Evolutionary conservation across 495 filamentous ascomycete genomes (phyloP).

Genomic region (Tuber microsphaerosporum): DNA sequence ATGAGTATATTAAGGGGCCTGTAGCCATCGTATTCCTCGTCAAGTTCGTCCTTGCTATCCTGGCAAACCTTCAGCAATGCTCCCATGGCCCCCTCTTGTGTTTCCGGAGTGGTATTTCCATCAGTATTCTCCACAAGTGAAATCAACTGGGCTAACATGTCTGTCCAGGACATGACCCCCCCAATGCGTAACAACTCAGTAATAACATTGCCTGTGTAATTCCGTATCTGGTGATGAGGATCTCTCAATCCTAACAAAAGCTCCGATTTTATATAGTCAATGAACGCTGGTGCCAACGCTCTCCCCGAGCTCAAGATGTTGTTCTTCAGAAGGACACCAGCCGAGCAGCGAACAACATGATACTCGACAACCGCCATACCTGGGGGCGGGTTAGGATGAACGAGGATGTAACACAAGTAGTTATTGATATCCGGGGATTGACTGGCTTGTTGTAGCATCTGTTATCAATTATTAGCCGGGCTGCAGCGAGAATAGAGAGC

Average conservation of each 20-base stretch:
- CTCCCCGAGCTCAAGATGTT: slow-evolving; percentile 67
- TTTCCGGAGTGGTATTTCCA: slow-evolving; percentile 58
- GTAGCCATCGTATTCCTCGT: slow-evolving; percentile 77
- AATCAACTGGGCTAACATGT: slow-evolving; percentile 74
- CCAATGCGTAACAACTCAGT: slow-evolving; percentile 85
- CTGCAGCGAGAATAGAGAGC: slow-evolving; percentile 17
- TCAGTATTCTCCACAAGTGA: slow-evolving; percentile 54
- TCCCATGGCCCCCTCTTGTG: slow-evolving; percentile 89
- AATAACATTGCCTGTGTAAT: slow-evolving; percentile 83
- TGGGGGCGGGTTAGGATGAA: slow-evolving; percentile 52
- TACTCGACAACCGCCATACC: slow-evolving; percentile 54
- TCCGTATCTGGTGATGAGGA: slow-evolving; percentile 71
- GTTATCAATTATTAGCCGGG: slow-evolving; percentile 35
- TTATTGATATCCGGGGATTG: slow-evolving; percentile 89
- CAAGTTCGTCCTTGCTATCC: slow-evolving; percentile 80
- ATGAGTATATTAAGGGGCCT: slow-evolving; percentile 81
- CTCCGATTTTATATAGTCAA: slow-evolving; percentile 69
- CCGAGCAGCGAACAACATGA: slow-evolving; percentile 71
- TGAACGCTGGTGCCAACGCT: slow-evolving; percentile 60
- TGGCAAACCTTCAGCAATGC: slow-evolving; percentile 92
- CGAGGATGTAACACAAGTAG: slow-evolving; percentile 87
- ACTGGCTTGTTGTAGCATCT: slow-evolving; percentile 87
- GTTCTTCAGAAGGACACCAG: slow-evolving; percentile 91
- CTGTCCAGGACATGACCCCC: slow-evolving; percentile 83
- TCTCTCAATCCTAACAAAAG: slow-evolving; percentile 75